A percentile compares a stretch with the other conserved stretches of the same genome.
Conservation (phyloP, 192 early-diverging fungal genomes). For the Backusella tarrabulga region DNA sequence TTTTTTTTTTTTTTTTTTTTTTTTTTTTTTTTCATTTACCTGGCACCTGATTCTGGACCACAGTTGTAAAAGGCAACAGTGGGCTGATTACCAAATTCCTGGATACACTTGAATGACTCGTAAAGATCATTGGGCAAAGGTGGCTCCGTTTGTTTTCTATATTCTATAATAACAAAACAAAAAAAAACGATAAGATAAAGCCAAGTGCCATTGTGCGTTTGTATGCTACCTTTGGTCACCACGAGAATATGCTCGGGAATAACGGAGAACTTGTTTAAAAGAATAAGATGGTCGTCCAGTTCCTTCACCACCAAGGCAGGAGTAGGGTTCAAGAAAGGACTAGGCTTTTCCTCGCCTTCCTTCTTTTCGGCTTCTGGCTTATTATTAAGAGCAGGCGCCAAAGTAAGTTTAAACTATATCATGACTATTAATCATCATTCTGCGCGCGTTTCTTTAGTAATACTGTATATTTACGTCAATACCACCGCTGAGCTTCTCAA, state of each 20-base stretch:
- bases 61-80: conserved; percentile 58
- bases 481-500: background rate
- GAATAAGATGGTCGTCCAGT: conserved; percentile 35
- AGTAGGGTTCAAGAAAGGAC: conserved; percentile 51
- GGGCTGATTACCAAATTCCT: conserved; percentile 29
- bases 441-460: too few species aligned
- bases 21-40: conserved; percentile 22
- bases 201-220: background rate
- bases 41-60: conserved; percentile 51
- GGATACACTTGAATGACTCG: conserved; percentile 34
- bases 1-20: background rate
- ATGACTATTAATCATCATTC: background rate
- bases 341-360: conserved; percentile 18
- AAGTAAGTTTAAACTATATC: conserved; percentile 43
- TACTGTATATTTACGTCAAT: conserved; percentile 10
- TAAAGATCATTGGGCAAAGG: conserved; percentile 45
- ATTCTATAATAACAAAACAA: conserved; percentile 36
- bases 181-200: too few species aligned
- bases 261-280: conserved; percentile 60
- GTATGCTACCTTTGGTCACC: conserved; percentile 53
- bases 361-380: conserved; percentile 31
- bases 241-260: conserved; percentile 52
- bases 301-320: conserved; percentile 49
- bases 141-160: conserved; percentile 46
- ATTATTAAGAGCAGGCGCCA: conserved; percentile 40